Evolutionary conservation across 2,329 filamentous ascomycete genomes (phyloP).

Genomic region (Phialophora macrospora): DNA sequence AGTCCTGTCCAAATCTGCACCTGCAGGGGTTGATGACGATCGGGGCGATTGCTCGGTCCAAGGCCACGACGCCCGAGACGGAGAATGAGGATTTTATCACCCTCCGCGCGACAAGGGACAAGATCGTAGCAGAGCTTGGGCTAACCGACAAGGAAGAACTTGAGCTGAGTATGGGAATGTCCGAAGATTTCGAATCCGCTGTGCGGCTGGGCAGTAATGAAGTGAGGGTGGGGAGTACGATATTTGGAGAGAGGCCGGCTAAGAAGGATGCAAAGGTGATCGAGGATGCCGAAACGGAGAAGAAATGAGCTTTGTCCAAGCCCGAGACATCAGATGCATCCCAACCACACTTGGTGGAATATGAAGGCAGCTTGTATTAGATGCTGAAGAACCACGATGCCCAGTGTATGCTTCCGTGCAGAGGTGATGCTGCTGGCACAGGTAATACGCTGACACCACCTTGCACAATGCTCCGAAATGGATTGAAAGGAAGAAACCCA

Average conservation of each 20-base stretch:
- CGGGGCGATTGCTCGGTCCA: conserved; percentile 85
- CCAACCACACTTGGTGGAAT: neutral
- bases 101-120: conserved; percentile 71
- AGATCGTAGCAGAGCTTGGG: conserved; percentile 67
- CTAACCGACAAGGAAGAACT: conserved; percentile 58
- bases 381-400: conserved; percentile 5
- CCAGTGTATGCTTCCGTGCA: conserved; percentile 11
- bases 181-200: conserved; percentile 90
- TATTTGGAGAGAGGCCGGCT: conserved; percentile 82
- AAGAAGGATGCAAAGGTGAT: conserved; percentile 76
- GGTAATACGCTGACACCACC: neutral
- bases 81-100: conserved; percentile 88
- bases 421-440: neutral
- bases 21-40: conserved; percentile 95
- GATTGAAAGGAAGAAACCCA: neutral
- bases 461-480: neutral
- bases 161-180: conserved; percentile 99
- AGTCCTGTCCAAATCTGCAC: conserved; percentile 70
- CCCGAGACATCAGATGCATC: neutral
- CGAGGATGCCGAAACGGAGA: conserved; percentile 11
- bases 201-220: conserved; percentile 82
- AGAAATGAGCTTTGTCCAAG: neutral
- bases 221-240: conserved; percentile 89
- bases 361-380: conserved; percentile 1
- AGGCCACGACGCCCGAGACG: conserved; percentile 71